phyloP scores from a whole-genome alignment of 2,329 filamentous ascomycete genomes.

The Akanthomyces muscarius region DNA sequence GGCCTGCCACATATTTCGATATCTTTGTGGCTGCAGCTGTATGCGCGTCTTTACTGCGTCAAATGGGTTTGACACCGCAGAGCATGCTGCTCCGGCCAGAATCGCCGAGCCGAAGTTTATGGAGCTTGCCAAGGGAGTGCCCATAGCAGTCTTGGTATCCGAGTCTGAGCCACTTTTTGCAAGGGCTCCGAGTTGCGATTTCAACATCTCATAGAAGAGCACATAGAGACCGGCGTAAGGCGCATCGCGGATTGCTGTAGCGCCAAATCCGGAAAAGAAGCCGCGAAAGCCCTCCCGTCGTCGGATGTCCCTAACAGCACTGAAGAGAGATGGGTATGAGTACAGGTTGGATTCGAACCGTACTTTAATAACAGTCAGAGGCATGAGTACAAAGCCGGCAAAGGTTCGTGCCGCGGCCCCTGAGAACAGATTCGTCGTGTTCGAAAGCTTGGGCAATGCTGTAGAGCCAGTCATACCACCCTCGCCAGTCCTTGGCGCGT shows the following conservation, averaged over 20 bases:
- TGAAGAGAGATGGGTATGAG: constrained; percentile 69
- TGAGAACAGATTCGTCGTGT: constrained; percentile 78
- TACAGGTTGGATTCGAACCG: constrained; percentile 90
- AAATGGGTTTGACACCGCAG: constrained; percentile 90
- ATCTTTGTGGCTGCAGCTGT: constrained; percentile 79
- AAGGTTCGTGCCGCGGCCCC: constrained; percentile 80
- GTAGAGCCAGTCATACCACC: constrained; percentile 49
- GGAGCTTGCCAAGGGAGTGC: constrained; percentile 42
- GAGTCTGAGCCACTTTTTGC: background rate
- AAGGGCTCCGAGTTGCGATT: constrained; percentile 51
- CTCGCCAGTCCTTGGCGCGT: constrained; percentile 22
- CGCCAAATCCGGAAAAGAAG: constrained; percentile 91
- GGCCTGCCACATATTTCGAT: constrained; percentile 78
- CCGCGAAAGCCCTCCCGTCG: constrained; percentile 70
- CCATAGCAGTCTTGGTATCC: constrained; percentile 26
- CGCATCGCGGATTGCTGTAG: constrained; percentile 89
- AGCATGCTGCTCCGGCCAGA: constrained; percentile 76
- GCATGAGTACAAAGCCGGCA: constrained; percentile 90
- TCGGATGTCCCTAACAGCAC: constrained; percentile 71
- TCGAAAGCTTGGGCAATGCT: constrained; percentile 74
- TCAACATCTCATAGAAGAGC: constrained; percentile 84
- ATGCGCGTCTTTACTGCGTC: constrained; percentile 94
- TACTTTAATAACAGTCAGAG: constrained; percentile 93
- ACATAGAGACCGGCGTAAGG: constrained; percentile 96
- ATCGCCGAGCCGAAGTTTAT: constrained; percentile 86